Conservation (phyloP, 2,329 filamentous ascomycete genomes). For the Xylariaceae sp. region DNA sequence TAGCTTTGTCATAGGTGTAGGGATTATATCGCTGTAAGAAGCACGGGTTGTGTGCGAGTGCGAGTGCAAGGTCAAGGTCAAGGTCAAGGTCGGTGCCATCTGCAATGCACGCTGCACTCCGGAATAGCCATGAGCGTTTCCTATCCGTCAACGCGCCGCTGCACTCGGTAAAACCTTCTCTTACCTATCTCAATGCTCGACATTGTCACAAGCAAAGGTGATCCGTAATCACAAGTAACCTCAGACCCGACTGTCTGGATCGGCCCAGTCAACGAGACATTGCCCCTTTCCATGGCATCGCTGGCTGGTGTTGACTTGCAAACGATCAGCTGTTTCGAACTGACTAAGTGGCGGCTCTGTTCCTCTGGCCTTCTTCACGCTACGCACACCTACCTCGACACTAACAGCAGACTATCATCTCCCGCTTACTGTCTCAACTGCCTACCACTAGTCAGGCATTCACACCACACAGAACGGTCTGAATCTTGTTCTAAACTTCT, state of each 20-base stretch:
- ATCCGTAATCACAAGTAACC: not conserved
- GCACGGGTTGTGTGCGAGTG: too few species aligned
- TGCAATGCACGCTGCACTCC: not conserved
- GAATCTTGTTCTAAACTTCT: not conserved
- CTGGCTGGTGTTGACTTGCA: not conserved
- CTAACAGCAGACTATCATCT: not conserved
- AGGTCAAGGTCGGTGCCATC: not conserved
- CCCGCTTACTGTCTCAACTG: not conserved
- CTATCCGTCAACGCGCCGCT: not conserved
- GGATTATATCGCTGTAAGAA: too few species aligned
- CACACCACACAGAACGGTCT: not conserved
- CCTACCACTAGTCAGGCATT: not conserved
- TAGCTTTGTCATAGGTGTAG: too few species aligned
- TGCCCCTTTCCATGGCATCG: not conserved
- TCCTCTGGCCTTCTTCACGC: not conserved
- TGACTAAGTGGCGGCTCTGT: not conserved
- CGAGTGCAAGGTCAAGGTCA: too few species aligned
- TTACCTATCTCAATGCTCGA: not conserved
- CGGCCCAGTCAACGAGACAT: too few species aligned
- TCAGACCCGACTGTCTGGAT: too few species aligned
- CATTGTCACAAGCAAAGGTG: not conserved
- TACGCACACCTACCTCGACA: not conserved
- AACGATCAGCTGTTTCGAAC: not conserved
- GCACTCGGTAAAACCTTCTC: not conserved
- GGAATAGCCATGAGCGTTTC: not conserved